Percentiles rank a stretch among this genome's conserved stretches.
Evolutionary conservation across 306 rosid genomes (phyloP).

Genomic region (Luffa acutangula): DNA sequence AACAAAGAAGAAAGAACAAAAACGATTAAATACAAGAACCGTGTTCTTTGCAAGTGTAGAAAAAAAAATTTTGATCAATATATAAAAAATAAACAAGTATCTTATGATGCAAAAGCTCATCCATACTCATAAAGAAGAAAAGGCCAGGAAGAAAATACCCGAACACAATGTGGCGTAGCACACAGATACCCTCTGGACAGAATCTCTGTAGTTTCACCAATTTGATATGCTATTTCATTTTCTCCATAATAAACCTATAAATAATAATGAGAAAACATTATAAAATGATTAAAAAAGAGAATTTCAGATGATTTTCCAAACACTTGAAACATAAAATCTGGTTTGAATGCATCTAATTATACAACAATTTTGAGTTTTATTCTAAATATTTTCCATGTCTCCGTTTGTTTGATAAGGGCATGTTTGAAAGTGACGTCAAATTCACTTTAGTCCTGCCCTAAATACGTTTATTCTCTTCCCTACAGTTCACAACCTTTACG

Average conservation of each 20-base stretch:
- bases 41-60: neutral
- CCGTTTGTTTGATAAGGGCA: neutral
- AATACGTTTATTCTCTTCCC: neutral
- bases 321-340: too few relatives aligned
- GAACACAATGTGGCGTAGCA: constrained; percentile 97
- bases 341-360: neutral
- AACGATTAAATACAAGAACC: neutral
- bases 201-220: constrained; percentile 91
- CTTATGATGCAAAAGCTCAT: neutral
- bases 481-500: neutral
- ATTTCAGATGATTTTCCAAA: neutral
- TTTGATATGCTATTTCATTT: constrained; percentile 88
- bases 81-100: neutral
- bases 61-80: neutral
- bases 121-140: neutral
- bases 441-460: too few relatives aligned
- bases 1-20: neutral
- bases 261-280: neutral
- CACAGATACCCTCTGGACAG: constrained; percentile 85
- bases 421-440: too few relatives aligned
- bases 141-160: constrained; percentile 31
- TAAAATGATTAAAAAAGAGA: neutral
- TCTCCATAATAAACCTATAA: constrained; percentile 64
- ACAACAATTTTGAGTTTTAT: neutral
- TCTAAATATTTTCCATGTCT: neutral